These are phyloP conservation scores for Starmerella vitae DNA, from an alignment of 805 yeast genomes.

Conservation along the genomic window DNA sequence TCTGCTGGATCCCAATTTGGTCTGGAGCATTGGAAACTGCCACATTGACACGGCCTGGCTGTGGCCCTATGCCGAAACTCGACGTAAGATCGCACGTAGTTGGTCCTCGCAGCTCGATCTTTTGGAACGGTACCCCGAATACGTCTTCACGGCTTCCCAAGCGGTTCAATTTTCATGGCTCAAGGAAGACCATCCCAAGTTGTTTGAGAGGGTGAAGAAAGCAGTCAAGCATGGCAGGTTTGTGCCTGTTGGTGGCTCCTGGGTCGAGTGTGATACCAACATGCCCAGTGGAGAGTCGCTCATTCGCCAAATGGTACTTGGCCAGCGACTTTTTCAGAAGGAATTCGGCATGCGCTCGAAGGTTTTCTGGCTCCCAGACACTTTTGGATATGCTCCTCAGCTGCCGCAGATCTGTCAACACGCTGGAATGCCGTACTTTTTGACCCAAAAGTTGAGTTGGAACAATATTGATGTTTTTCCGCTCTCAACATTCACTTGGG, in stretches of 20 bases:
- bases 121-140: slow-evolving; percentile 82
- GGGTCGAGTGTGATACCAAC: slow-evolving; percentile 97
- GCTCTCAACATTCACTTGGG: slow-evolving; percentile 85
- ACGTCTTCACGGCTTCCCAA: slow-evolving; percentile 86
- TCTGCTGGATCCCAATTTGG: slow-evolving; percentile 29
- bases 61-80: slow-evolving; percentile 98
- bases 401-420: slow-evolving; percentile 81
- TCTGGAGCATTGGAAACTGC: slow-evolving; percentile 83
- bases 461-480: slow-evolving; percentile 89
- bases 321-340: slow-evolving; percentile 71
- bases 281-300: slow-evolving; percentile 90
- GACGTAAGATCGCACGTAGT: slow-evolving; percentile 80
- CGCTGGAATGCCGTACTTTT: slow-evolving; percentile 72
- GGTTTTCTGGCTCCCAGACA: slow-evolving; percentile 91
- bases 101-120: slow-evolving; percentile 88
- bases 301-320: slow-evolving; percentile 74
- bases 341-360: slow-evolving; percentile 66
- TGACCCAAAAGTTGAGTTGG: slow-evolving; percentile 94
- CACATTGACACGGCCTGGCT: slow-evolving; percentile 98
- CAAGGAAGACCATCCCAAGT: slow-evolving; percentile 69
- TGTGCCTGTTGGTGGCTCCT: slow-evolving; percentile 87
- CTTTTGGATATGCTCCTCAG: slow-evolving; percentile 93
- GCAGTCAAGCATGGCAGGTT: slow-evolving; percentile 62
- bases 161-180: slow-evolving; percentile 95
- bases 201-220: slow-evolving; percentile 45